Evolutionary conservation across 148 eudicot genomes (phyloP).

Genomic region (Suaeda aralocaspica): DNA sequence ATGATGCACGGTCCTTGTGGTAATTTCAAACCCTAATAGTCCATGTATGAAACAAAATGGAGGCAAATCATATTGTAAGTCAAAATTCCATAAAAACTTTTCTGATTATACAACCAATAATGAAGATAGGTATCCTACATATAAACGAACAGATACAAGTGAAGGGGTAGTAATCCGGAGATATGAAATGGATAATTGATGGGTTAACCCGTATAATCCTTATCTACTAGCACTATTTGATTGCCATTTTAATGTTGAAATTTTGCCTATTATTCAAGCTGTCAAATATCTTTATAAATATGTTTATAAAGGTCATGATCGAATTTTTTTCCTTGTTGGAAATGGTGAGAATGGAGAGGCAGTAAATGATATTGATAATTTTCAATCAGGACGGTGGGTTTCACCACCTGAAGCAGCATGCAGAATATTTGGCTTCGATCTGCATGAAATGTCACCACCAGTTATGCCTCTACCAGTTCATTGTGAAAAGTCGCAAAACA

Average conservation of each 20-base stretch:
- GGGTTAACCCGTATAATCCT: neutral
- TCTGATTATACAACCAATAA: neutral
- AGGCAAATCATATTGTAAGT: neutral
- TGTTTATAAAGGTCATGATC: neutral
- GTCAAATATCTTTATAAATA: neutral
- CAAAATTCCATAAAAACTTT: neutral
- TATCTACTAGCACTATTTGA: neutral
- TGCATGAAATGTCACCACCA: neutral
- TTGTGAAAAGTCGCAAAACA: neutral
- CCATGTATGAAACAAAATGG: neutral
- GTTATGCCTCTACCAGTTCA: neutral
- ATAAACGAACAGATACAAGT: neutral
- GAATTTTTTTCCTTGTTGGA: neutral
- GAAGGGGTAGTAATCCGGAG: neutral
- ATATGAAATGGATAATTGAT: neutral
- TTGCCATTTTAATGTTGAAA: neutral
- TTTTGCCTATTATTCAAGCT: neutral
- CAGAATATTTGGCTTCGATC: neutral
- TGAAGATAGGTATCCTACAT: neutral
- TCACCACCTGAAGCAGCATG: neutral
- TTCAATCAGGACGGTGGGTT: neutral
- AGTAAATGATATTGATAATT: neutral
- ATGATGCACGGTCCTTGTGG: conserved; percentile 18
- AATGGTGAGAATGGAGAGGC: neutral
- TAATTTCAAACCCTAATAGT: neutral